phyloP scores from a whole-genome alignment of 768 basidiomycete genomes.

The Lactifluus pinguis region DNA sequence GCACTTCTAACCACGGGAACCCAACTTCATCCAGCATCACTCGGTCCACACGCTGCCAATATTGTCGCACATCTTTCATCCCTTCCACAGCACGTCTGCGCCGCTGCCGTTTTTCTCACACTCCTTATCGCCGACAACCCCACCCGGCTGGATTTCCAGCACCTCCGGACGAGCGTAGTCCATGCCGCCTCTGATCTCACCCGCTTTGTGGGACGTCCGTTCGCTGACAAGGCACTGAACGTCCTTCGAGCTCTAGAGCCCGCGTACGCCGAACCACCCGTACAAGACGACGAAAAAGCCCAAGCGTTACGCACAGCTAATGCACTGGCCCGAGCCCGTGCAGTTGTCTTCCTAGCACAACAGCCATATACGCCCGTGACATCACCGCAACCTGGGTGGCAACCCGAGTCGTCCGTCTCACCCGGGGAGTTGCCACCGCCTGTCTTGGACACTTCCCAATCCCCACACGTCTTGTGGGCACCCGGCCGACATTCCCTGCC shows the following conservation, averaged over 20 bases:
- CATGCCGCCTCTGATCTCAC: slow-evolving; percentile 60
- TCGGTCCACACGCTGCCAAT: slow-evolving; percentile 56
- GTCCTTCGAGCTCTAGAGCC: slow-evolving; percentile 66
- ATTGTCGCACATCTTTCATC: slow-evolving; percentile 80
- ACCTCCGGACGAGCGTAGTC: slow-evolving; percentile 68
- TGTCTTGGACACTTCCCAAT: slow-evolving; percentile 4
- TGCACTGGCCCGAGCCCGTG: slow-evolving; percentile 67
- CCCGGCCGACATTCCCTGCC: slow-evolving; percentile 4
- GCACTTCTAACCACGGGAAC: slow-evolving; percentile 70
- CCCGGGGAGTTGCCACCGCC: slow-evolving; percentile 7
- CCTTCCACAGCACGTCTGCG: slow-evolving; percentile 79
- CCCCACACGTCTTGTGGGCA: slow-evolving; percentile 12
- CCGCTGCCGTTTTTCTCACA: slow-evolving; percentile 87
- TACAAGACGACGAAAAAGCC: slow-evolving; percentile 36
- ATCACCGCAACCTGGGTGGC: slow-evolving; percentile 9
- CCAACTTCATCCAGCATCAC: slow-evolving; percentile 68
- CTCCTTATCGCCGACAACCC: slow-evolving; percentile 78
- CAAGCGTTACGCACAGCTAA: slow-evolving; percentile 58
- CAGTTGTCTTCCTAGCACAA: slow-evolving; percentile 41
- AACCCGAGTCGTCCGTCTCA: slow-evolving; percentile 5
- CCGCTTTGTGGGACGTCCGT: slow-evolving; percentile 50
- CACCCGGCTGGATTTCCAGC: slow-evolving; percentile 66
- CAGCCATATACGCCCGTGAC: slow-evolving; percentile 40
- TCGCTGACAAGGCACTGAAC: slow-evolving; percentile 67
- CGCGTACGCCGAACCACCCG: slow-evolving; percentile 60